Conservation (phyloP, 2,329 filamentous ascomycete species). For the Ceratocystis smalleyi region DNA sequence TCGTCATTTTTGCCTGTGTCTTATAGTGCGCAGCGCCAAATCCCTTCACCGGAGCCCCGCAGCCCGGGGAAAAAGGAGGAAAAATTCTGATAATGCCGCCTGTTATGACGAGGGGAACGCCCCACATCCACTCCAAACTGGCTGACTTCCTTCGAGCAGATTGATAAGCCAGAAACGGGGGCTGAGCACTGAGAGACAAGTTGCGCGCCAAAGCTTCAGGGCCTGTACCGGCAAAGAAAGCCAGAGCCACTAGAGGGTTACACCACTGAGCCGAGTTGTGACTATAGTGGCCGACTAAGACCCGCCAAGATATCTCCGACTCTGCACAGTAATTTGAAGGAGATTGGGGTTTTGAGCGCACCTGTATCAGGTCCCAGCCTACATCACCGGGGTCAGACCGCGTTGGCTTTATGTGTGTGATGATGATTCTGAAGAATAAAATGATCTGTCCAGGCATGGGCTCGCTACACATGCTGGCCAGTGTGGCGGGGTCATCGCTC, state of each 20-base stretch:
- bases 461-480: too few species aligned
- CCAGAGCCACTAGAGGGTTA: not conserved
- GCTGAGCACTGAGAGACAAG: not conserved
- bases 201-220: not conserved
- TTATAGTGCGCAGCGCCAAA: too few species aligned
- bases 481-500: too few species aligned
- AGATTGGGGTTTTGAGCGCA: too few species aligned
- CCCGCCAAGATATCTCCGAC: slow-evolving; percentile 1
- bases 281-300: not conserved
- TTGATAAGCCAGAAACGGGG: slow-evolving; percentile 4
- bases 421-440: too few species aligned
- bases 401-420: too few species aligned
- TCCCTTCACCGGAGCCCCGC: not conserved
- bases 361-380: not conserved
- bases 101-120: not conserved
- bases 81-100: not conserved
- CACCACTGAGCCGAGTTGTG: not conserved
- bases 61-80: not conserved
- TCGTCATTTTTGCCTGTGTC: too few species aligned
- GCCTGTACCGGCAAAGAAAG: not conserved
- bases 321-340: not conserved
- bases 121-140: not conserved
- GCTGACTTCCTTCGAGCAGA: slow-evolving; percentile 2
- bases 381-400: not conserved
- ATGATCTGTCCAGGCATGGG: too few species aligned